A percentile compares a stretch with the other conserved stretches of the same genome.
These are phyloP conservation scores for Parathielavia appendiculata DNA, from an alignment of 495 filamentous ascomycete genomes.

Conservation along the genomic window DNA sequence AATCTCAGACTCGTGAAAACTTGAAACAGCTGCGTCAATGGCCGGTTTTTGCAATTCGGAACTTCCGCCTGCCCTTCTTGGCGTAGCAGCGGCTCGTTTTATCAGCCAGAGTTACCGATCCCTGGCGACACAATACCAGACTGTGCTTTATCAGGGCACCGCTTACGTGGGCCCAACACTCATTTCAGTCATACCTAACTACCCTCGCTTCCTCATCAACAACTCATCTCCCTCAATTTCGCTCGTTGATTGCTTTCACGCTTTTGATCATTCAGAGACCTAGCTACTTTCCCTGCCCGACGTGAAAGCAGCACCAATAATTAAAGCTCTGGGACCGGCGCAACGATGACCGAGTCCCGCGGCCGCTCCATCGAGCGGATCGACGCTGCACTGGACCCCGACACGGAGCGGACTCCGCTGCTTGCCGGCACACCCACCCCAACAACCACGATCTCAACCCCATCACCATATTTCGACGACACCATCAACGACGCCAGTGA, in stretches of 20 bases:
- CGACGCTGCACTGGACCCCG: neutral
- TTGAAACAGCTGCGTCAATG: conserved; percentile 6
- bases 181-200: neutral
- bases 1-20: neutral
- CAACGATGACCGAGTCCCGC: conserved; percentile 1
- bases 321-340: neutral
- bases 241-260: neutral
- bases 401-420: conserved; percentile 19
- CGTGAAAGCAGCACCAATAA: neutral
- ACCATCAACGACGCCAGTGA: neutral
- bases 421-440: conserved; percentile 13
- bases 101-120: neutral
- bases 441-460: neutral
- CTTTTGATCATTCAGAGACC: neutral
- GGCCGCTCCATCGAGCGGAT: neutral
- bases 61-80: conserved; percentile 6
- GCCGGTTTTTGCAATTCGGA: neutral
- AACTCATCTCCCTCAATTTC: neutral
- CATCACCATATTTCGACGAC: neutral
- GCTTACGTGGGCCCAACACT: too few species aligned
- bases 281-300: neutral
- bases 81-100: neutral
- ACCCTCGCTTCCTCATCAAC: neutral
- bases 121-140: neutral
- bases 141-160: neutral